Percentiles rank a stretch among this genome's conserved stretches.
These are phyloP conservation scores for Ustulina deusta DNA, from an alignment of 2,329 filamentous ascomycete genomes.

Conservation along the genomic window DNA sequence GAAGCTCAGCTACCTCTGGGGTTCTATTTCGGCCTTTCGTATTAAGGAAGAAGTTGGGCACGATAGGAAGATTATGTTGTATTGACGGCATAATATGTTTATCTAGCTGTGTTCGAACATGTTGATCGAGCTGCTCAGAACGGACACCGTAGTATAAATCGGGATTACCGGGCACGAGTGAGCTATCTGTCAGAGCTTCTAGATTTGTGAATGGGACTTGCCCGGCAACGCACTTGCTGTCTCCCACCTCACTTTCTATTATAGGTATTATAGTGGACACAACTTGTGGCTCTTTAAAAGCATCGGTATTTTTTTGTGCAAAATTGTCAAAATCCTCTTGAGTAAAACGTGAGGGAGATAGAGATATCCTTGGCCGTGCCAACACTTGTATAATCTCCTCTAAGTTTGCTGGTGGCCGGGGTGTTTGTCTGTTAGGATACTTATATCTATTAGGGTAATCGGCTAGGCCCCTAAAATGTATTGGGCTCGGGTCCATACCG, in stretches of 20 bases:
- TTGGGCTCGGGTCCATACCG: not conserved
- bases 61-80: constrained; percentile 36
- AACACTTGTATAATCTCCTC: constrained; percentile 4
- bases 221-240: constrained; percentile 5
- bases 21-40: constrained; percentile 43
- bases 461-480: not conserved
- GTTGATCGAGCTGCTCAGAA: no score
- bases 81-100: no score
- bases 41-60: constrained; percentile 39
- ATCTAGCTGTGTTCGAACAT: no score
- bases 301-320: not conserved
- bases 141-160: constrained; percentile 22
- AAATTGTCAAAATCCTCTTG: constrained; percentile 1
- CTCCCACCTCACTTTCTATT: constrained; percentile 7
- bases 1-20: constrained; percentile 43
- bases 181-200: constrained; percentile 14
- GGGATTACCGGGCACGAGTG: constrained; percentile 18
- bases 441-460: not conserved
- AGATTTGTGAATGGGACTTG: no score
- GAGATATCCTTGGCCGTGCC: no score
- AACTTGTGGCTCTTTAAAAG: constrained; percentile 13
- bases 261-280: constrained; percentile 18
- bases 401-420: not conserved
- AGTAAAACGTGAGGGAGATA: not conserved
- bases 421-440: not conserved